Percentiles rank a stretch among this genome's conserved stretches.
Conservation (phyloP, 2,329 filamentous ascomycete genomes). For the Eutypella sp. region DNA sequence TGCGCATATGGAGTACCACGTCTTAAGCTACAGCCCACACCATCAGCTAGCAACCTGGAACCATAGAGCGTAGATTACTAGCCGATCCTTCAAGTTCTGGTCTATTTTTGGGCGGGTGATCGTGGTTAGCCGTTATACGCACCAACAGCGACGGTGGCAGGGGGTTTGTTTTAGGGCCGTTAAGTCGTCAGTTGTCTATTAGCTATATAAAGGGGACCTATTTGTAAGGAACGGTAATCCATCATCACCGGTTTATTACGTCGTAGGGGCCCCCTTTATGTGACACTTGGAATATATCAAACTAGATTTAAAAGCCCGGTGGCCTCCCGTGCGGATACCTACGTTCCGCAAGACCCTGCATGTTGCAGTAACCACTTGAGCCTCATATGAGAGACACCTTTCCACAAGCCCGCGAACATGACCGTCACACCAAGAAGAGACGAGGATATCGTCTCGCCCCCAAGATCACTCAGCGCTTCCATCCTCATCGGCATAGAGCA, state of each 20-base stretch:
- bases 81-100: too few relatives aligned
- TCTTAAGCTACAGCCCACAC: too few relatives aligned
- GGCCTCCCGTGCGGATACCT: neutral
- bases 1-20: too few relatives aligned
- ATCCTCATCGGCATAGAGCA: conserved; percentile 26
- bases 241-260: neutral
- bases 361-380: conserved; percentile 1
- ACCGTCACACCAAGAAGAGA: conserved; percentile 7
- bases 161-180: too few relatives aligned
- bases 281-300: neutral
- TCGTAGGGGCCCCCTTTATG: too few relatives aligned
- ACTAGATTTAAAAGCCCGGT: too few relatives aligned
- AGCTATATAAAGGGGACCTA: neutral
- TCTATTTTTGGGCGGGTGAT: too few relatives aligned
- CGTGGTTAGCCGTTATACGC: too few relatives aligned
- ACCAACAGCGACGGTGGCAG: too few relatives aligned
- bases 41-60: too few relatives aligned
- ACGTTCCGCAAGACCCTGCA: neutral
- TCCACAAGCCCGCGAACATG: conserved; percentile 8
- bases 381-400: conserved; percentile 3
- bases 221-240: neutral
- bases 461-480: conserved; percentile 23
- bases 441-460: conserved; percentile 21
- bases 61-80: too few relatives aligned
- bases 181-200: too few relatives aligned